Percentiles rank a stretch among this genome's conserved stretches.
phyloP scores from a whole-genome alignment of 1,284 basidiomycete genomes.

The Abortiporus biennis region DNA sequence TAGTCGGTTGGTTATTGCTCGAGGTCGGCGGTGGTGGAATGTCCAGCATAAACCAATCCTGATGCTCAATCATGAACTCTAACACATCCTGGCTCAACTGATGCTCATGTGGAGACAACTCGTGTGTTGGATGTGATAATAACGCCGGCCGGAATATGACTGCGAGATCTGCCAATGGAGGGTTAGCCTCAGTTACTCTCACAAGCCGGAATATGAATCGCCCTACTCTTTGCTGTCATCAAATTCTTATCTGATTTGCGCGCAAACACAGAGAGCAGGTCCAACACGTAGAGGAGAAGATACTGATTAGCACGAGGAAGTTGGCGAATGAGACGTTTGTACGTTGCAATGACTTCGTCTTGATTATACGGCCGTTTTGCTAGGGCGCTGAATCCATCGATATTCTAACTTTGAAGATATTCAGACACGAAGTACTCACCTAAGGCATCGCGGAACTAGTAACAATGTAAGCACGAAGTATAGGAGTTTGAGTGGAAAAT shows the following conservation, averaged over 20 bases:
- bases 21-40: constrained; percentile 59
- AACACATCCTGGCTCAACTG: constrained; percentile 85
- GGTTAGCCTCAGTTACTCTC: background rate
- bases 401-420: constrained; percentile 1
- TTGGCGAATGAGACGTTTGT: constrained; percentile 79
- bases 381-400: constrained; percentile 24
- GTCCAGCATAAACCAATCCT: constrained; percentile 83
- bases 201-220: background rate
- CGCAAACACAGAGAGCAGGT: constrained; percentile 92
- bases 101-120: constrained; percentile 79
- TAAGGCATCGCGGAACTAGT: constrained; percentile 78
- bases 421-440: constrained; percentile 36
- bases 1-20: constrained; percentile 14
- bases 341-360: constrained; percentile 67
- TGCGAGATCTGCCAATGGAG: constrained; percentile 67
- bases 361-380: constrained; percentile 61
- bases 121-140: constrained; percentile 84
- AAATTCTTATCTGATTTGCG: constrained; percentile 88
- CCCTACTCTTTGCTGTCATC: constrained; percentile 90
- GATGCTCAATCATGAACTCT: constrained; percentile 90
- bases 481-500: constrained; percentile 8
- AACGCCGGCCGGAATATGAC: constrained; percentile 93
- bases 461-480: constrained; percentile 14
- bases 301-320: constrained; percentile 91
- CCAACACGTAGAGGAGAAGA: constrained; percentile 92